phyloP scores from a whole-genome alignment of 805 yeast species.

The Komagataella mondaviorum region DNA sequence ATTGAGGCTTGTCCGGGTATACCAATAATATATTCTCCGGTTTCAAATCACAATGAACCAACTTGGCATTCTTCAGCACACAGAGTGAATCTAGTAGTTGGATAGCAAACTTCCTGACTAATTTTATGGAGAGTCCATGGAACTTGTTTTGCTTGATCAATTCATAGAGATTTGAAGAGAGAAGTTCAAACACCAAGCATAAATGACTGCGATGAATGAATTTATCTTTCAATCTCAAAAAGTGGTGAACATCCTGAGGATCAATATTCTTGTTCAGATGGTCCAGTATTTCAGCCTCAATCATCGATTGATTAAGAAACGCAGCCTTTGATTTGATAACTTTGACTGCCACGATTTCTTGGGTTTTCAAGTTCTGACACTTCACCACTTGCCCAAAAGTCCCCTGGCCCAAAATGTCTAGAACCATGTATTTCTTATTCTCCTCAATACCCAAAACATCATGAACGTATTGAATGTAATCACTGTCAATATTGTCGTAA shows the following conservation, averaged over 20 bases:
- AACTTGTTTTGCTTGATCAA: constrained; percentile 86
- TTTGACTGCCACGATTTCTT: constrained; percentile 86
- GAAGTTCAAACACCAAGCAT: constrained; percentile 82
- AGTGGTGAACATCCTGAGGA: constrained; percentile 58
- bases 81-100: constrained; percentile 76
- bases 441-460: constrained; percentile 83
- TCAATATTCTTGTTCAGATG: constrained; percentile 61
- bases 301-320: constrained; percentile 78
- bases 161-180: constrained; percentile 83
- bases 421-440: constrained; percentile 74
- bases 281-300: constrained; percentile 82
- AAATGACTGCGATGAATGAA: constrained; percentile 88
- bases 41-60: constrained; percentile 93
- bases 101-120: constrained; percentile 64
- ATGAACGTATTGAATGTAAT: constrained; percentile 87
- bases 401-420: constrained; percentile 90
- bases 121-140: constrained; percentile 71
- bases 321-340: constrained; percentile 89
- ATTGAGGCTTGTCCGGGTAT: constrained; percentile 68
- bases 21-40: constrained; percentile 87
- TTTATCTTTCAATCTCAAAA: constrained; percentile 70
- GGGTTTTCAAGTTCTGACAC: constrained; percentile 65
- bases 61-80: constrained; percentile 66
- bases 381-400: constrained; percentile 98
- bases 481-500: constrained; percentile 75